Conservation (phyloP, 768 basidiomycete genomes). For the Amanita thiersii region DNA sequence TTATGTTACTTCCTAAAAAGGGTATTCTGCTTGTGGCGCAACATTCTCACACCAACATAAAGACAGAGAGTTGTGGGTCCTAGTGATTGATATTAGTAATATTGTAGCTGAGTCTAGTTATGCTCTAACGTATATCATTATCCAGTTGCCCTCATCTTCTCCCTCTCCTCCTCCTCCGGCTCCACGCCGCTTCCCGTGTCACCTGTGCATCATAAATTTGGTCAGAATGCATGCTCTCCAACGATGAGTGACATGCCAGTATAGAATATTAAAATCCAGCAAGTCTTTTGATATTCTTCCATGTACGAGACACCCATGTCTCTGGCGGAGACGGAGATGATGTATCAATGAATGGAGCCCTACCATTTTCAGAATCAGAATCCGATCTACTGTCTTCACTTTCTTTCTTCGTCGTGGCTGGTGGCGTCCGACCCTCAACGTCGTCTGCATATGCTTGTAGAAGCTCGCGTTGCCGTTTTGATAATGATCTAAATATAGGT, state of each 20-base stretch:
- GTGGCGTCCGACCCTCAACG: conserved; percentile 57
- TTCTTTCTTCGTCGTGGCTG: conserved; percentile 14
- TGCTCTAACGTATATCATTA: conserved; percentile 13
- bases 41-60: background rate
- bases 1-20: conserved; percentile 2
- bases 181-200: conserved; percentile 12
- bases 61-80: conserved; percentile 9
- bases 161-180: conserved; percentile 29
- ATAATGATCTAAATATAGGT: conserved; percentile 54
- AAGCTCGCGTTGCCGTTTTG: conserved; percentile 77
- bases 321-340: conserved; percentile 47
- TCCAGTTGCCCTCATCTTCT: conserved; percentile 47
- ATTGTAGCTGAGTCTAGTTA: background rate
- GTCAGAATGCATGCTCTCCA: conserved; percentile 18
- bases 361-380: conserved; percentile 56
- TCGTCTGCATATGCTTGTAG: conserved; percentile 89
- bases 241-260: conserved; percentile 40
- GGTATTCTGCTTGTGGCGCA: conserved; percentile 1
- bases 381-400: conserved; percentile 12
- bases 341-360: conserved; percentile 56
- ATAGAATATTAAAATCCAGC: conserved; percentile 59
- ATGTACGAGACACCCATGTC: conserved; percentile 64
- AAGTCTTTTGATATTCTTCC: conserved; percentile 61
- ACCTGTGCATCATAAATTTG: conserved; percentile 18
- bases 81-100: conserved; percentile 14